Evolutionary conservation across 2,329 filamentous ascomycete species (phyloP), one percentile per base, ranked within the genome.

Genomic region (Penicillium janthinellum): DNA sequence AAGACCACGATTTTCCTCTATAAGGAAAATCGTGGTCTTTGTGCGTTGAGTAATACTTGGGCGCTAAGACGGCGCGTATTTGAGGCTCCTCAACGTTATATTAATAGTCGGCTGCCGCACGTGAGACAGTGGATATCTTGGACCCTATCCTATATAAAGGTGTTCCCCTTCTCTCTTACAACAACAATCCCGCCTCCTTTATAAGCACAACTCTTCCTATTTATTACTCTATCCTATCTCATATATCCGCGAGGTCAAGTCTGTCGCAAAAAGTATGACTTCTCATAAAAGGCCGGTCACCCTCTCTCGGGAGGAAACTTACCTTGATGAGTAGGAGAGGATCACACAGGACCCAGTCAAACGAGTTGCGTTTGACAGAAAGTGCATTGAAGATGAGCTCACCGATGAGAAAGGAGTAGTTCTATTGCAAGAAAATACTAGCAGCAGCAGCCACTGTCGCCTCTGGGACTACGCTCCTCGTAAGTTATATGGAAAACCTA

Each of bases 361-460:
- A 39, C 56, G 48, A 57, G 17, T 52, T 14, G 48, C 47, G 48
- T 57, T 57, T 57, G 41, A 57, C 48, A 57, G 41, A 39, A 48
- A 57, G 38, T 57, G 48, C 10, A 57, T 57, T 39, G 17, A 57
- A 47, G 28, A 57, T 47, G 31, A 57, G 38, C 48, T 53, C 11
- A 57, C 48, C 8, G 14, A 47, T 47, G 0, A 57, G 48, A 53
- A 48, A 52, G 39, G 49, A 47, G 38, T 57, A 39, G 53, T 53
- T 47, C n/a, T 57, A 5, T 57, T 57, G 31, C 31, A 57, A 57
- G 56, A 57, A 37, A 57, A 52, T 57, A 41, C 56, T 51, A 52
- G 48, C 20, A 57, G 48, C 11, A 57, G 56, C 3, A 51, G 56
- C n/a, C 15, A 57, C 48, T 57, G 41, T 53, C 38, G 48, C 48